Evolutionary conservation across 1,284 basidiomycete species (phyloP), one percentile per base, ranked within the genome.

Genomic region (Cutaneotrichosporon cavernicola): DNA sequence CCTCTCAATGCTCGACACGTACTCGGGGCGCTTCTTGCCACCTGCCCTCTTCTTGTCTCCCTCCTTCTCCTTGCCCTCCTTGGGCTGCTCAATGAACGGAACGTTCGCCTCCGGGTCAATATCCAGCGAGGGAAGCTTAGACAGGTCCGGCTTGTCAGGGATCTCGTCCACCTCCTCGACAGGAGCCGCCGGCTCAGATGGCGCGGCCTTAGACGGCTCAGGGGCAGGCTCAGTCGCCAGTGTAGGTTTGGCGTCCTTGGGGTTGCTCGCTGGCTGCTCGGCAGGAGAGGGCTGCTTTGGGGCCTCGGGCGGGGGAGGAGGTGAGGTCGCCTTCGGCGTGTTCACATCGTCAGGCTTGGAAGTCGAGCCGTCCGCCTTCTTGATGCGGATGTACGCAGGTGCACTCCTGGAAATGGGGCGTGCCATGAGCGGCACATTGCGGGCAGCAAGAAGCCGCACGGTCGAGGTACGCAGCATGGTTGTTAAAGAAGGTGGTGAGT

Each of bases 1-100:
- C 68, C 85, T 83, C 77, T 94, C 91, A 63, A 87, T 88, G 61
- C 87, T 87, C 22, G 89, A 89, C 62, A 78, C 74, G 62, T 77
- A 75, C 68, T 79, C 77, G 59, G 71, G 30, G 75, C 75, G 38
- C 75, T 67, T 63, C 68, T 61, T 43, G 34, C 64, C 58, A 4
- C 57, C 61, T 47, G 58, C 65, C 30, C 58, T 60, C 47, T 67
- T 63, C 46, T 68, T 71, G 4, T 58, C 66, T 36, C 58, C 32
- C 18, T 68, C 68, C 49, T 69, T 64, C 49, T 68, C 69, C 9
- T 59, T 68, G 16, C 59, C 67, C 49, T 74, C 65, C 56, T 70
- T 65, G n/a, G 60, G 75, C 59, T 75, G 68, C 18, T 71, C 71
- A 43, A 76, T 70, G 14, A 60, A 66, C 14, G 50, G 50, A 5